phyloP scores from a whole-genome alignment of 768 basidiomycete genomes.

The Inosperma sp. region DNA sequence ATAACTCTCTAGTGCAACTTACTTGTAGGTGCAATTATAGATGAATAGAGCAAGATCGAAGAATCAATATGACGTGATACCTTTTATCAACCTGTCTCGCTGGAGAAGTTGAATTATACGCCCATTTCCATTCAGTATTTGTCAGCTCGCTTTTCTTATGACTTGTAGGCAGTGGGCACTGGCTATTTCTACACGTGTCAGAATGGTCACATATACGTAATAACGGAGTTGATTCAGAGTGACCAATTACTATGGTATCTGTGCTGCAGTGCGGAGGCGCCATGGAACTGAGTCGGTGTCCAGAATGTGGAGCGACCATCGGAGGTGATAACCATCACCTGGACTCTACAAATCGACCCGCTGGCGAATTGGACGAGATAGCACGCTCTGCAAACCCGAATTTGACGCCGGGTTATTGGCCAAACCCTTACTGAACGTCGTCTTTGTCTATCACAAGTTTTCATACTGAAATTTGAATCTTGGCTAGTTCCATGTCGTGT shows the following conservation, averaged over 20 bases:
- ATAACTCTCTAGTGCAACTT: too few species aligned
- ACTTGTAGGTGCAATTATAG: conserved; percentile 36
- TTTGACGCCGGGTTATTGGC: not conserved
- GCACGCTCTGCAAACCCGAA: conserved; percentile 19
- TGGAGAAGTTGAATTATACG: conserved; percentile 51
- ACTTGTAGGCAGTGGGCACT: conserved; percentile 26
- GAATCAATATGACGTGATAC: conserved; percentile 36
- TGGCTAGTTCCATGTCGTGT: too few species aligned
- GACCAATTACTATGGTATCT: not conserved
- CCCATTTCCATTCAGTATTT: conserved; percentile 45
- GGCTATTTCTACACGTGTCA: conserved; percentile 49
- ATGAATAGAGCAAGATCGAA: conserved; percentile 45
- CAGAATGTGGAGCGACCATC: conserved; percentile 53
- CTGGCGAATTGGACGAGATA: conserved; percentile 44
- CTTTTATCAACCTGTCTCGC: conserved; percentile 49
- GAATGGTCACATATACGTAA: conserved; percentile 62
- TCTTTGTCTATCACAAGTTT: too few species aligned
- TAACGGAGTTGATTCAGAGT: conserved; percentile 49
- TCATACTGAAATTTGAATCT: too few species aligned
- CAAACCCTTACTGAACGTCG: not conserved
- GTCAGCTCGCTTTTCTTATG: not conserved
- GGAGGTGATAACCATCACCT: conserved; percentile 46
- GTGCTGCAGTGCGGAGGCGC: conserved; percentile 53
- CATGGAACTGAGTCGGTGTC: conserved; percentile 42
- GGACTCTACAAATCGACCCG: conserved; percentile 39